Conservation (phyloP, 805 yeast genomes). For the Pichia gijzeniarum region DNA sequence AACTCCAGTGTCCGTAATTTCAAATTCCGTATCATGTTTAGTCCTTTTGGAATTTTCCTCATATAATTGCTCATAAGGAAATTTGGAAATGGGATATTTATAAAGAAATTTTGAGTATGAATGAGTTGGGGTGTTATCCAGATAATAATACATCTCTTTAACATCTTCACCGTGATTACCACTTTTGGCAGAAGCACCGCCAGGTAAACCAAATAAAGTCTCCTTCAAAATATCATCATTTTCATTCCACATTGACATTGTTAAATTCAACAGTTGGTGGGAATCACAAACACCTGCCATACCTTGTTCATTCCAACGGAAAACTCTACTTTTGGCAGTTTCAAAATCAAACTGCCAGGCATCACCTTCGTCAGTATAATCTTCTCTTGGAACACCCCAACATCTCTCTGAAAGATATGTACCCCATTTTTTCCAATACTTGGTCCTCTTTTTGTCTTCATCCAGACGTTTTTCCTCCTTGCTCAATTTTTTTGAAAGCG, state of each 20-base stretch:
- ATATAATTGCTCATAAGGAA: slow-evolving; percentile 73
- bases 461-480: slow-evolving; percentile 36
- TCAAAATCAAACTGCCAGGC: slow-evolving; percentile 93
- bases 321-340: slow-evolving; percentile 71
- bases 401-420: slow-evolving; percentile 84
- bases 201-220: slow-evolving; percentile 70
- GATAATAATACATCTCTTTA: slow-evolving; percentile 75
- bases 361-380: slow-evolving; percentile 77
- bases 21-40: slow-evolving; percentile 69
- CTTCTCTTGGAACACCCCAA: slow-evolving; percentile 86
- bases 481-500: slow-evolving; percentile 17
- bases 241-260: slow-evolving; percentile 91
- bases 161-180: slow-evolving; percentile 97
- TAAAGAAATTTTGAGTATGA: slow-evolving; percentile 86
- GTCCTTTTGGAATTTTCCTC: slow-evolving; percentile 60
- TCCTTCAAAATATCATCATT: slow-evolving; percentile 81
- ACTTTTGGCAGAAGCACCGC: slow-evolving; percentile 60
- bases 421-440: slow-evolving; percentile 88
- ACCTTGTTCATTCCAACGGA: slow-evolving; percentile 96
- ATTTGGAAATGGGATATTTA: slow-evolving; percentile 84
- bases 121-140: slow-evolving; percentile 91
- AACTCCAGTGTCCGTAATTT: slow-evolving; percentile 72
- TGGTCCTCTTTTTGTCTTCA: slow-evolving; percentile 33
- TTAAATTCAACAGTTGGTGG: slow-evolving; percentile 66
- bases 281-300: slow-evolving; percentile 84